Evolutionary conservation across 768 basidiomycete species (phyloP), one percentile per base, ranked within the genome.

Genomic region (Pleurotus citrinopileatus): DNA sequence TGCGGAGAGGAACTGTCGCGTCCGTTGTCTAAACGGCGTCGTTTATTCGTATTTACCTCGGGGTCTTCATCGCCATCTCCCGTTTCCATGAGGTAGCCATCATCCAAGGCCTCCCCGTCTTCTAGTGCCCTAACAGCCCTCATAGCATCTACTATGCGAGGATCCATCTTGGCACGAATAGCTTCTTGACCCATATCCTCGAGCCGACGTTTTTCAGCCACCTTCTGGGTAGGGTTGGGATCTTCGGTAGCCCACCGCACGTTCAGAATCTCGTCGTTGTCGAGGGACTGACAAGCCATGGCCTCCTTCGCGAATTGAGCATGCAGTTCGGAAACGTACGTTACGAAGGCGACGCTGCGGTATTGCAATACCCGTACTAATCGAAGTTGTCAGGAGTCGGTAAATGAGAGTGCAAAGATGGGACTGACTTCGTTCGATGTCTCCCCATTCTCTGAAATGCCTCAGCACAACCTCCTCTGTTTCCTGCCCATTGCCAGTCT

Each of bases 201-300:
- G 25, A 99, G 67, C 10, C 94, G 77, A 7, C 81, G 77, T 63
- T 94, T 89, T 70, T 98, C 97, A 0, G 83, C 81, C 6, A 89
- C 84, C 62, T 94, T 95, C 58, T 89, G 85, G 0, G 83, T 84
- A 1, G 96, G 97, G 67, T 99, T 99, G 1, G 97, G 97, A 67
- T 99, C 97, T 65, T 97, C 96, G 0, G 96, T 98, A 29, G 97
- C 97, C 97, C 97, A 99, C 44, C 96, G 87, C 50, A 98, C 94
- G 69, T 99, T 99, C 56, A 98, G 80, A 57, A 98, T 94, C 65
- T 99, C 97, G 66, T 97, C 95, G 62, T 93, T 90, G 66, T 98
- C 97, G 59, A 98, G 78, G 15, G 91, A 94, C 70, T 99, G 97
- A 69, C 95, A 95, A 13, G 96, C 93, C 97, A 99, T 99, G 0